A percentile compares a stretch with the other conserved stretches of the same genome.
phyloP scores from a whole-genome alignment of 1,284 basidiomycete genomes.

The Ceraceosorus guamensis region DNA sequence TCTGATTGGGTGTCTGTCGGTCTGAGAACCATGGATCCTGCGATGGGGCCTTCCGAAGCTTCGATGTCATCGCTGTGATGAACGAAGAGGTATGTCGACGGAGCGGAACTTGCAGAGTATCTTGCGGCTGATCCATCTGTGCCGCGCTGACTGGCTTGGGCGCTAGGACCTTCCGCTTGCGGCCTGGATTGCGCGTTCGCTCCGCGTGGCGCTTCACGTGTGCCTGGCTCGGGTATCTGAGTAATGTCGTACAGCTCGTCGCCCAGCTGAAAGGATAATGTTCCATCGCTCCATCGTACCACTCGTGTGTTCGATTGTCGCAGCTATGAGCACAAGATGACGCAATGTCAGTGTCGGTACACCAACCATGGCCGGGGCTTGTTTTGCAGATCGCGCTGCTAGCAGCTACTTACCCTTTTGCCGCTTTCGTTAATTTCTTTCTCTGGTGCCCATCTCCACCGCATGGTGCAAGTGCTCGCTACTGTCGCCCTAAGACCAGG shows the following conservation, averaged over 20 bases:
- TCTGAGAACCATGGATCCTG: constrained; percentile 1
- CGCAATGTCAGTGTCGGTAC: too few relatives aligned
- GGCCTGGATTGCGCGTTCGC: too few relatives aligned
- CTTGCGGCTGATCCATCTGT: neutral
- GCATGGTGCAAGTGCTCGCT: constrained; percentile 79
- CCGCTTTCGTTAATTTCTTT: too few relatives aligned
- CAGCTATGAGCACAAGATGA: constrained; percentile 23
- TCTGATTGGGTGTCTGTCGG: constrained; percentile 4
- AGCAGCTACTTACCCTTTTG: too few relatives aligned
- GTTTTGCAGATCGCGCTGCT: too few relatives aligned
- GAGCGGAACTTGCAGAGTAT: neutral
- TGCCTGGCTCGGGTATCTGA: constrained; percentile 19
- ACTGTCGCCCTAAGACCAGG: constrained; percentile 49
- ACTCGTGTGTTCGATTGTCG: constrained; percentile 79
- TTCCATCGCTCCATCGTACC: constrained; percentile 85
- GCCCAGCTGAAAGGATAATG: constrained; percentile 74
- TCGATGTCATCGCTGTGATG: constrained; percentile 2
- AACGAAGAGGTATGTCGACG: constrained; percentile 4
- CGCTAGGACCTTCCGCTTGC: neutral
- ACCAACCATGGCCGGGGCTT: too few relatives aligned
- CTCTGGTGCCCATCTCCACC: constrained; percentile 36
- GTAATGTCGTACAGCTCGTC: constrained; percentile 77
- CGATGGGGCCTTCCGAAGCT: constrained; percentile 6
- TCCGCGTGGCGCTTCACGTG: neutral
- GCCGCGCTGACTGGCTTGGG: neutral